These are phyloP conservation scores for Globisporangium takayamanum DNA, from an alignment of 352 stramenopile genomes.

Conservation along the genomic window DNA sequence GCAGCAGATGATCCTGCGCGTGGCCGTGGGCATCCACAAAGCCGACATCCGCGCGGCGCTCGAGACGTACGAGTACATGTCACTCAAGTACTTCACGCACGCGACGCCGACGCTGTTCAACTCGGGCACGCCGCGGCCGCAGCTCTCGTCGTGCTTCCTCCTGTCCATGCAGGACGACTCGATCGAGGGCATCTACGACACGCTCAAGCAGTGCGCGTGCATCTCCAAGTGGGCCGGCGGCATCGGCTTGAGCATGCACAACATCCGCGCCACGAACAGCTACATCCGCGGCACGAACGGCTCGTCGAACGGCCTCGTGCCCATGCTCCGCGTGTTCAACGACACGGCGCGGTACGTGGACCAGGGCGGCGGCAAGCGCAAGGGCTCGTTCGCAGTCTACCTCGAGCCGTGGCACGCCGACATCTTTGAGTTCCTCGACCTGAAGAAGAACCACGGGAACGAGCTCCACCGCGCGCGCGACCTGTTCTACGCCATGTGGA, in stretches of 20 bases:
- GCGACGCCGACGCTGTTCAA: conserved; percentile 99
- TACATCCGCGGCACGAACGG: conserved; percentile 99
- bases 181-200: conserved; percentile 99
- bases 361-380: conserved; percentile 96
- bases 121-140: conserved; percentile 95
- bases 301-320: conserved; percentile 98
- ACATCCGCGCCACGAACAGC: conserved; percentile 94
- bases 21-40: conserved; percentile 97
- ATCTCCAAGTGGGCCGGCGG: conserved; percentile 99
- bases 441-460: conserved; percentile 99
- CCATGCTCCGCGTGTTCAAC: conserved; percentile 99
- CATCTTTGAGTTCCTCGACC: conserved; percentile 97
- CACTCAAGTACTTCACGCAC: conserved; percentile 96
- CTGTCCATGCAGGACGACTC: conserved; percentile 98
- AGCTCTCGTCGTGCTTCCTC: conserved; percentile 98
- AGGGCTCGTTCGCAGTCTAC: conserved; percentile 98
- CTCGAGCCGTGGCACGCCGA: conserved; percentile 99
- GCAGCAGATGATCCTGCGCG: conserved; percentile 99
- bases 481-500: conserved; percentile 99
- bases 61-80: conserved; percentile 99
- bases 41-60: conserved; percentile 90
- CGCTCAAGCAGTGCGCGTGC: conserved; percentile 96
- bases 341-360: conserved; percentile 99
- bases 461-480: conserved; percentile 96
- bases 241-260: conserved; percentile 98